A percentile compares a stretch with the other conserved stretches of the same genome.
Conservation (phyloP, 139 green algal genomes). For the Trebouxia sp. region DNA sequence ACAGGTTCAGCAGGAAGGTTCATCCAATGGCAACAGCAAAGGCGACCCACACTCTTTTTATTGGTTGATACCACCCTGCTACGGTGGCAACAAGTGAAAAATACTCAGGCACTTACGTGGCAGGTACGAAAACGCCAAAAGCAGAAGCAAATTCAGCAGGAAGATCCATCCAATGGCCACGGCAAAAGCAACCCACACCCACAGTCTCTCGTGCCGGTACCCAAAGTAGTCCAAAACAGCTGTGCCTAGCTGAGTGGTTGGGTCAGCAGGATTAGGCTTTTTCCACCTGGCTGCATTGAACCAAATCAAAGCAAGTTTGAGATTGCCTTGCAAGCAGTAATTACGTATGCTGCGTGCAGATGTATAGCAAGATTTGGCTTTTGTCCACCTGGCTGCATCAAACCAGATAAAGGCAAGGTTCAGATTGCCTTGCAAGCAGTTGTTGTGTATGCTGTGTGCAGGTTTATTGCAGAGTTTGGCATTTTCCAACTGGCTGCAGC, state of each 20-base stretch:
- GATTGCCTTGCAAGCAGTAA: too few relatives aligned
- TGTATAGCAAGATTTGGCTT: too few relatives aligned
- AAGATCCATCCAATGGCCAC: constrained; percentile 7
- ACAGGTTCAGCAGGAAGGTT: neutral
- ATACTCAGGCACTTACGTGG: neutral
- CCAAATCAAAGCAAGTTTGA: too few relatives aligned
- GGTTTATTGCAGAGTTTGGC: too few relatives aligned
- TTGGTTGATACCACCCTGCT: too few relatives aligned
- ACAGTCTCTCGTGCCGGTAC: constrained; percentile 21
- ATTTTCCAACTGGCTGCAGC: too few relatives aligned
- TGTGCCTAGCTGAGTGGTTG: neutral
- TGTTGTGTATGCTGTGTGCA: too few relatives aligned
- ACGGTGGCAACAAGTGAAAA: neutral
- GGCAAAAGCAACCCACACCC: constrained; percentile 26
- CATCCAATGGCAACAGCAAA: neutral
- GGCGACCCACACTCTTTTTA: constrained; percentile 12
- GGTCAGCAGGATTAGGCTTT: neutral
- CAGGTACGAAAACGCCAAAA: constrained; percentile 23
- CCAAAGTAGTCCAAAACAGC: constrained; percentile 10
- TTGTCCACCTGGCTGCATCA: too few relatives aligned
- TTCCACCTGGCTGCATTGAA: constrained; percentile 31
- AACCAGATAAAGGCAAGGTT: too few relatives aligned
- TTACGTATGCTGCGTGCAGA: too few relatives aligned
- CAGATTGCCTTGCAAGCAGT: too few relatives aligned
- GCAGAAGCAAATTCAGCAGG: constrained; percentile 19